These are phyloP conservation scores for Fusarium xyrophilum DNA, from an alignment of 2,329 filamentous ascomycete genomes.

Conservation along the genomic window DNA sequence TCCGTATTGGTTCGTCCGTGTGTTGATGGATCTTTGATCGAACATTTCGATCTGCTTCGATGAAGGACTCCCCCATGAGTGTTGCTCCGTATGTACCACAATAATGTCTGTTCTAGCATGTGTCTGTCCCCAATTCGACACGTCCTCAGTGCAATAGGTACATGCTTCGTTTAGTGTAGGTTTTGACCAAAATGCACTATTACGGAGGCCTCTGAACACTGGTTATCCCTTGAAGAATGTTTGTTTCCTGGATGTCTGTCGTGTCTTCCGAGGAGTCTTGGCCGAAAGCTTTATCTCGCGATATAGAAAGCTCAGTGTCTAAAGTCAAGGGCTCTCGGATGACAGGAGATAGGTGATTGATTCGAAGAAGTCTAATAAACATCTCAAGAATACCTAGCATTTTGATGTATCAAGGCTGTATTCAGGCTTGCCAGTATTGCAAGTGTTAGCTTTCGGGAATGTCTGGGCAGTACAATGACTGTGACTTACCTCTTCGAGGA, in stretches of 20 bases:
- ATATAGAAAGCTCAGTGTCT: background rate
- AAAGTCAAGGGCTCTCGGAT: background rate
- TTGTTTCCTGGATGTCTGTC: background rate
- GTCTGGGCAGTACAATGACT: background rate
- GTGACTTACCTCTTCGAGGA: background rate
- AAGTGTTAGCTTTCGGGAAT: background rate
- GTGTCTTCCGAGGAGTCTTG: background rate
- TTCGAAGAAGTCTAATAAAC: background rate
- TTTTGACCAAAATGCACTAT: background rate
- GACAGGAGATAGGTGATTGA: no score
- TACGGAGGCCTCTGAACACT: background rate
- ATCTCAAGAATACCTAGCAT: background rate
- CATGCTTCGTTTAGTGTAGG: background rate
- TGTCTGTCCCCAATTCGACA: background rate
- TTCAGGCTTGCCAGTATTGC: background rate
- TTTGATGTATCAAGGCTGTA: background rate
- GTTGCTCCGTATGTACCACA: background rate
- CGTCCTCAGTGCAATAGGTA: background rate
- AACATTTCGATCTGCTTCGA: background rate
- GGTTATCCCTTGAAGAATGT: background rate
- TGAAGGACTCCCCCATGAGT: background rate
- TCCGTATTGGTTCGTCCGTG: background rate
- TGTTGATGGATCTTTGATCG: background rate
- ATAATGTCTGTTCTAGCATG: background rate
- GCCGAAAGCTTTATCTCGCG: background rate